Evolutionary conservation across 2,329 filamentous ascomycete species (phyloP).

Genomic region (Teratosphaeria epicoccoides): DNA sequence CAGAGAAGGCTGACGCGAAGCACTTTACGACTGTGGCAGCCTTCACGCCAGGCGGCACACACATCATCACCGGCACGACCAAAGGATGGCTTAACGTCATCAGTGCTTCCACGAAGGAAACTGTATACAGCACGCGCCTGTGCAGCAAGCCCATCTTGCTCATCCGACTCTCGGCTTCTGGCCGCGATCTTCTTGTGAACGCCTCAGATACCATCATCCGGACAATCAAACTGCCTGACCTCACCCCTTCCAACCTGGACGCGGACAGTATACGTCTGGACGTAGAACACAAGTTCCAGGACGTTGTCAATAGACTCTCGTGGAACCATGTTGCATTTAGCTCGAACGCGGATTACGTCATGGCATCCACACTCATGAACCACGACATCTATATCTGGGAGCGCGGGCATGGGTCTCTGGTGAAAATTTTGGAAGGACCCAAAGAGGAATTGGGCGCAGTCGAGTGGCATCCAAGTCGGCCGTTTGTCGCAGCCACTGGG

Average conservation of each 20-base stretch:
- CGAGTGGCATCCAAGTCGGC: conserved; percentile 88
- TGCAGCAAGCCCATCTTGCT: conserved; percentile 82
- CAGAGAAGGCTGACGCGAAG: conserved; percentile 87
- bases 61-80: conserved; percentile 85
- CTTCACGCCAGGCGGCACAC: conserved; percentile 73
- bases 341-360: conserved; percentile 87
- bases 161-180: conserved; percentile 71
- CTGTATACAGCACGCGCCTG: conserved; percentile 82
- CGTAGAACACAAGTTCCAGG: conserved; percentile 95
- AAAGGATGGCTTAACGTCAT: conserved; percentile 97
- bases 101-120: conserved; percentile 65
- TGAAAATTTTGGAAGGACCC: conserved; percentile 92
- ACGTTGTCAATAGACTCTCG: conserved; percentile 84
- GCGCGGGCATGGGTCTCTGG: conserved; percentile 79
- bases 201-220: conserved; percentile 90
- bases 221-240: conserved; percentile 68
- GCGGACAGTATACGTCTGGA: conserved; percentile 79
- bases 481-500: conserved; percentile 81
- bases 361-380: conserved; percentile 94
- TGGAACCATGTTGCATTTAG: conserved; percentile 98
- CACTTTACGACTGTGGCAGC: conserved; percentile 89
- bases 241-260: conserved; percentile 53
- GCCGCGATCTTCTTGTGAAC: conserved; percentile 81
- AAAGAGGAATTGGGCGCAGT: conserved; percentile 95
- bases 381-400: conserved; percentile 99